Evolutionary conservation across 1,284 basidiomycete species (phyloP), one percentile per base, ranked within the genome.

Genomic region (Apiotrichum mycotoxinovorans): DNA sequence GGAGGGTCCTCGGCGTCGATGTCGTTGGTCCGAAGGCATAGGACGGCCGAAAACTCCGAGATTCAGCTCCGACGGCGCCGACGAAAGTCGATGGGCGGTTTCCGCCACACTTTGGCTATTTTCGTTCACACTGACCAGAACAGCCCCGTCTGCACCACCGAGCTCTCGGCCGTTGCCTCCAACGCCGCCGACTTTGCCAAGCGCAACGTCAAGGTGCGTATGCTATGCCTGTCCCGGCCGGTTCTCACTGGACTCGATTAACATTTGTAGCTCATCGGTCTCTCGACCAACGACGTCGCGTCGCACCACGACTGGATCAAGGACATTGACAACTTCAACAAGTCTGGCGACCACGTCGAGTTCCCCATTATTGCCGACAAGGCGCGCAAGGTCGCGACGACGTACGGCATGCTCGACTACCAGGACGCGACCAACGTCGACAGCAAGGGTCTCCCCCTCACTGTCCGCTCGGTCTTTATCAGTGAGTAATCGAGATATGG

Each of bases 291-390:
- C 79, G 85, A 84, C 68, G 84, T 98, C 61, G 79, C 84, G 18
- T 87, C 88, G 45, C 96, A 99, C 81, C 77, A 87, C 65, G 81
- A 83, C 60, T 99, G 95, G 95, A 87, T 97, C 65, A 76, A 88
- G 75, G 95, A 98, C 77, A 92, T 94, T 79, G 87, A 94, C 73
- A 85, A 88, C 54, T 87, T 86, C 51, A 68, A 70, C 67, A 64
- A 66, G 33, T 57, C 60, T 7, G 87, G 87, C 18, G 78, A 80
- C 64, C 82, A 84, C 18, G 86, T 98, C 64, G 78, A 87, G 64
- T 98, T 91, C 84, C 96, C 95, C 60, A 98, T 98, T 77, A 96
- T 99, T 65, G 94, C 91, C 55, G 95, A 98, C 74, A 82, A 84
- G 50, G 87, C 92, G 72, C 85, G 96, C 73, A 87, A 86, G 76